phyloP scores from a whole-genome alignment of 2,329 filamentous ascomycete genomes.

The Elsinoe fawcettii region DNA sequence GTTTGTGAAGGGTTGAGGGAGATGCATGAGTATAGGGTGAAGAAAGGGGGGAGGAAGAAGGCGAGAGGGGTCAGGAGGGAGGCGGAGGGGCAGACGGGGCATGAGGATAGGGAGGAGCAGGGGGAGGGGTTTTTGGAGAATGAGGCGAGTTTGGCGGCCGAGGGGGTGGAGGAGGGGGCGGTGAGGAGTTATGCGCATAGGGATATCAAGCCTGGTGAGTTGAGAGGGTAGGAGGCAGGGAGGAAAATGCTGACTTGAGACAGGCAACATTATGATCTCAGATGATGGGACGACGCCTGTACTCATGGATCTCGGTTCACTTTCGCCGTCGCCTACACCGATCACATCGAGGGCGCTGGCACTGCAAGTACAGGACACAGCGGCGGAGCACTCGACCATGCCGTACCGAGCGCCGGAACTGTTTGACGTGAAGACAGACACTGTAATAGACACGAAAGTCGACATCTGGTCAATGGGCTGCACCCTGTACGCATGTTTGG shows the following conservation, averaged over 20 bases:
- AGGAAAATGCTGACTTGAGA: not conserved
- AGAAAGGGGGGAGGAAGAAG: slow-evolving; percentile 43
- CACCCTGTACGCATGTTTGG: slow-evolving; percentile 93
- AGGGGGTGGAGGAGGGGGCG: slow-evolving; percentile 60
- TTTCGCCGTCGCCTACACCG: slow-evolving; percentile 76
- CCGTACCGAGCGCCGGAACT: slow-evolving; percentile 95
- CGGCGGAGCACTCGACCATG: slow-evolving; percentile 96
- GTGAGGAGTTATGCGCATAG: slow-evolving; percentile 81
- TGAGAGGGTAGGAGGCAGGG: not conserved
- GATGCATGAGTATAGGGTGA: slow-evolving; percentile 82
- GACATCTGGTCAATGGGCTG: slow-evolving; percentile 98
- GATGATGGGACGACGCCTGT: slow-evolving; percentile 83
- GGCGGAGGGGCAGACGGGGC: slow-evolving; percentile 40
- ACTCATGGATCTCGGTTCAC: slow-evolving; percentile 92
- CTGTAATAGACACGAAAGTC: slow-evolving; percentile 87
- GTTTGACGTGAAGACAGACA: slow-evolving; percentile 93
- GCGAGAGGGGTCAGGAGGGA: slow-evolving; percentile 49
- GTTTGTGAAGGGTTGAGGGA: slow-evolving; percentile 79
- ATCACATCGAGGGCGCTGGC: slow-evolving; percentile 87
- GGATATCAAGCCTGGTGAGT: slow-evolving; percentile 89
- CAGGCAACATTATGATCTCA: slow-evolving; percentile 94
- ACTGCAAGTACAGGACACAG: slow-evolving; percentile 85
- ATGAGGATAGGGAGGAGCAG: slow-evolving; percentile 39
- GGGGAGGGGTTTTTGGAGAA: slow-evolving; percentile 61
- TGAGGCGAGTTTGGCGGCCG: slow-evolving; percentile 60